Evolutionary conservation across 208 protist genomes (phyloP).

Genomic region (Trypanosoma platydactyli): DNA sequence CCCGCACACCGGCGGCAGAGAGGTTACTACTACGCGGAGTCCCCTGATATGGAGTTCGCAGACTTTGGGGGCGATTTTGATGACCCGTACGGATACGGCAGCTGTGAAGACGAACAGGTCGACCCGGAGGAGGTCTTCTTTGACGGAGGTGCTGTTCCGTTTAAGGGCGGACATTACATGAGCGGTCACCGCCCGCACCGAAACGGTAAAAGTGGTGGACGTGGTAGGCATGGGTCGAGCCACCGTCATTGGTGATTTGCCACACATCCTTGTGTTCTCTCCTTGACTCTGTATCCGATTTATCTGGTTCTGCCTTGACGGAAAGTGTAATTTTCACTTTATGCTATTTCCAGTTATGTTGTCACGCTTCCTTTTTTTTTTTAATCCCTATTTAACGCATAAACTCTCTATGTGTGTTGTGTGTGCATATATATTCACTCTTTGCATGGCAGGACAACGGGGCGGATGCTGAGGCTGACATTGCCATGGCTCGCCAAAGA

Average conservation of each 20-base stretch:
- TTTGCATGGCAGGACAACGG: not conserved
- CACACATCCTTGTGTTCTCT: not conserved
- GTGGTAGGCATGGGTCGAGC: slow-evolving; percentile 8
- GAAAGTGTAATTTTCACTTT: not conserved
- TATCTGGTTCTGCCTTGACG: not conserved
- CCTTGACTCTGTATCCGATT: not conserved
- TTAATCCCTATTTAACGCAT: no score
- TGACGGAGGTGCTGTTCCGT: slow-evolving; percentile 52
- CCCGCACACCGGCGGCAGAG: slow-evolving; percentile 15
- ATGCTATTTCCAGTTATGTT: slow-evolving; percentile 1
- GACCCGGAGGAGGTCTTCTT: slow-evolving; percentile 30
- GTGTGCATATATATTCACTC: not conserved
- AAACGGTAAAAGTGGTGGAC: slow-evolving; percentile 16
- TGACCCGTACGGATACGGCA: slow-evolving; percentile 58
- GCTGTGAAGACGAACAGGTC: slow-evolving; percentile 23
- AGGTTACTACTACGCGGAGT: slow-evolving; percentile 73
- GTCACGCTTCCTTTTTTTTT: not conserved
- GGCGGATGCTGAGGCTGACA: slow-evolving; percentile 22
- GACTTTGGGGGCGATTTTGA: slow-evolving; percentile 38
- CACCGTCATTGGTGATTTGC: slow-evolving; percentile 13
- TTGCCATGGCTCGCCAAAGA: slow-evolving; percentile 17
- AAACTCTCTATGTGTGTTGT: not conserved
- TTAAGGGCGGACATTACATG: slow-evolving; percentile 63
- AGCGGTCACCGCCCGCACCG: slow-evolving; percentile 35
- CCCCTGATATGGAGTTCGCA: slow-evolving; percentile 48